Evolutionary conservation across 1,284 basidiomycete genomes (phyloP), one percentile per base, ranked within the genome.

Genomic region (Apiotrichum domesticum): DNA sequence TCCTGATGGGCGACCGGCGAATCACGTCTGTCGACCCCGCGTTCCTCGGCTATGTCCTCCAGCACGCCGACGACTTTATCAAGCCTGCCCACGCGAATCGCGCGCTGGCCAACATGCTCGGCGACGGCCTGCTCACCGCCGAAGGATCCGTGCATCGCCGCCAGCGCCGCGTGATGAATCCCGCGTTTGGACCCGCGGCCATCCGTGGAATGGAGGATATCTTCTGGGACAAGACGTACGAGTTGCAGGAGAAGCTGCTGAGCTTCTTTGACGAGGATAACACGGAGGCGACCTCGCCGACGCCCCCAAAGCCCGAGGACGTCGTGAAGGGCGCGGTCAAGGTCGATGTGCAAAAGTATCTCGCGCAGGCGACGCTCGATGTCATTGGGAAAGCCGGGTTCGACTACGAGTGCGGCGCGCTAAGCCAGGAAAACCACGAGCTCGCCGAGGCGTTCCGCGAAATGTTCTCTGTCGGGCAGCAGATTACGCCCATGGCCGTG

Each of bases 321-420:
- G 11, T 29, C 34, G 54, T 51, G 1, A 37, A 49, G 7, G 58
- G 56, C 10, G n/a, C 41, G 10, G 41, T 42, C 44, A 59, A 59
- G 56, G 37, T 85, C 34, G 84, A 88, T 59, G 80, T 81, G 11
- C 72, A 84, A 47, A 66, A 76, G 21, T 85, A 83, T 81, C 76
- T 87, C 2, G 79, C 79, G 2, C 80, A 81, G 21, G 81, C 83
- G 13, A 84, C 84, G 2, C 77, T 87, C 9, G 86, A 87, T 63
- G 80, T 85, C 51, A 86, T 88, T 52, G 85, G 85, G 7, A 76
- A 83, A 42, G 83, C 86, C 34, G 84, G 84, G 11, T 86, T 85
- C 62, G 83, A 80, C 34, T 85, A 85, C 71, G 61, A 73, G 6
- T 84, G 86, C 69, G 33, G 35, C 0, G 14, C 59, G 66, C 15